phyloP scores from a whole-genome alignment of 371 early-diverging fungal genomes.

The Circinella umbellata region DNA sequence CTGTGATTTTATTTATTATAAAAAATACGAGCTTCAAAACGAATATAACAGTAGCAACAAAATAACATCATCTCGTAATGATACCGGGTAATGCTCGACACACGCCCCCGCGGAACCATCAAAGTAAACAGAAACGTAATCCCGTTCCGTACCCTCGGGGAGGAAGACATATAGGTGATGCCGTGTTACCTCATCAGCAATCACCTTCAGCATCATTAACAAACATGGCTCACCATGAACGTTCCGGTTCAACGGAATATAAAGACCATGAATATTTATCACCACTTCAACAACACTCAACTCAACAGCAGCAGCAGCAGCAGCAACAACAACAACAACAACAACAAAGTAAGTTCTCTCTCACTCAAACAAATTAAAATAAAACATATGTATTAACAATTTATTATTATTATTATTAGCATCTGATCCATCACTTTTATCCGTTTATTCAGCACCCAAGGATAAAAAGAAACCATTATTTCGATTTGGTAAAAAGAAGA shows the following conservation, averaged over 20 bases:
- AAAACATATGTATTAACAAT: not conserved
- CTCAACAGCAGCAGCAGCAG: not conserved
- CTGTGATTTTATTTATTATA: too few relatives aligned
- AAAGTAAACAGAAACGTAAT: constrained; percentile 14
- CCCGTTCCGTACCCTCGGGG: constrained; percentile 24
- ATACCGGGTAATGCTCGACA: constrained; percentile 14
- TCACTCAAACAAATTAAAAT: not conserved
- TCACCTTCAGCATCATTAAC: not conserved
- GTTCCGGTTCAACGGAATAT: constrained; percentile 12
- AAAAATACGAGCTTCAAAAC: too few relatives aligned
- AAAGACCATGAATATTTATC: not conserved
- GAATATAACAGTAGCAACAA: not conserved
- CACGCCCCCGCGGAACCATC: constrained; percentile 8
- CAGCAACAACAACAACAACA: not conserved
- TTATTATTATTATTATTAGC: not conserved
- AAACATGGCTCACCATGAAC: constrained; percentile 1
- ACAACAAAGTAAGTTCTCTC: not conserved
- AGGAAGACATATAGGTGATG: constrained; percentile 24
- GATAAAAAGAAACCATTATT: constrained; percentile 39
- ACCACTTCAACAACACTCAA: not conserved
- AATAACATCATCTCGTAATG: constrained; percentile 16
- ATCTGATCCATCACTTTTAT: constrained; percentile 21
- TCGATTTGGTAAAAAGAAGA: constrained; percentile 46
- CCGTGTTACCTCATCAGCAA: constrained; percentile 1
- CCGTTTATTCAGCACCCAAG: constrained; percentile 25